Evolutionary conservation across 148 eudicot species (phyloP).

Genomic region (Arctostaphylos glauca): DNA sequence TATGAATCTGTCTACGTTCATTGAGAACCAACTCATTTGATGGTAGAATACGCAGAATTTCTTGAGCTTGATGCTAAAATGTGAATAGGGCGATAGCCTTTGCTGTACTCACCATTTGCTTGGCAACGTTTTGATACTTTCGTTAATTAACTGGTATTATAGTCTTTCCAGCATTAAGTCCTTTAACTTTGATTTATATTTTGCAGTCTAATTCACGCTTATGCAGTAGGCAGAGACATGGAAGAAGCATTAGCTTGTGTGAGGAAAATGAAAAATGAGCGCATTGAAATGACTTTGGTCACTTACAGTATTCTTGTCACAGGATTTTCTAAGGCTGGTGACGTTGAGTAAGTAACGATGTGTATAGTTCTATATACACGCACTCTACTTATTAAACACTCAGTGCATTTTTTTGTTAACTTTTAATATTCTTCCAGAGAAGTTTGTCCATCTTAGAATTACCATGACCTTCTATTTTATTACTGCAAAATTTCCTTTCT

Average conservation of each 20-base stretch:
- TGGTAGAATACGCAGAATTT: neutral
- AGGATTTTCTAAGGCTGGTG: constrained; percentile 81
- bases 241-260: constrained; percentile 90
- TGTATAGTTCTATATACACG: neutral
- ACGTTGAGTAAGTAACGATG: constrained; percentile 62
- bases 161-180: constrained; percentile 13
- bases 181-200: constrained; percentile 12
- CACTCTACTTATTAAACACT: neutral
- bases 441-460: neutral
- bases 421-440: neutral
- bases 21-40: neutral
- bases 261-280: constrained; percentile 88
- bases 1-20: neutral
- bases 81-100: neutral
- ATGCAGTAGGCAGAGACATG: constrained; percentile 94
- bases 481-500: neutral
- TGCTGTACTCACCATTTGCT: neutral
- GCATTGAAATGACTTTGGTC: constrained; percentile 83
- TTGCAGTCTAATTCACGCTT: constrained; percentile 96
- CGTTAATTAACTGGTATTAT: neutral
- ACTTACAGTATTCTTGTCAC: constrained; percentile 89
- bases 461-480: neutral
- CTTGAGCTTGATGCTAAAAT: constrained; percentile 5
- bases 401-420: neutral
- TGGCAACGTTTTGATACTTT: neutral